These are phyloP conservation scores for Populus hybrid DNA, from an alignment of 441 rosid genomes.

Conservation along the genomic window DNA sequence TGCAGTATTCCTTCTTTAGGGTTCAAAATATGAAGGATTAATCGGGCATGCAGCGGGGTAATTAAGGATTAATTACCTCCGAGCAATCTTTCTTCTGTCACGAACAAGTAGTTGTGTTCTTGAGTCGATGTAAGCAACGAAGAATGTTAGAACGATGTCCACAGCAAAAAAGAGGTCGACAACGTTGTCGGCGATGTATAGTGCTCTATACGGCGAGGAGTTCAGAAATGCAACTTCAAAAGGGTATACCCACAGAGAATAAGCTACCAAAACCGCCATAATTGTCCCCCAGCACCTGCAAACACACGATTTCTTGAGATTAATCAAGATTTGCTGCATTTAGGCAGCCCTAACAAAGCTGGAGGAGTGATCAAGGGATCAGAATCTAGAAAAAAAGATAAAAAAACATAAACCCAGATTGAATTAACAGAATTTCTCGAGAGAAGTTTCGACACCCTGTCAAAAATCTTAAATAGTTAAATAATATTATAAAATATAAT, in stretches of 20 bases:
- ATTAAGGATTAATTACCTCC: conserved; percentile 40
- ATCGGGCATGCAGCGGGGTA: background rate
- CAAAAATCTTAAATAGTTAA: no score
- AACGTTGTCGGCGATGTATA: conserved; percentile 59
- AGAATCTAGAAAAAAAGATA: no score
- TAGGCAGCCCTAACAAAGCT: no score
- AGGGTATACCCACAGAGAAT: conserved; percentile 92
- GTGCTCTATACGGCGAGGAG: conserved; percentile 41
- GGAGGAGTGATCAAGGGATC: no score
- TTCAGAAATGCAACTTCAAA: conserved; percentile 75
- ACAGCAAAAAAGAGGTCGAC: conserved; percentile 53
- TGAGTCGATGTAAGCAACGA: conserved; percentile 41
- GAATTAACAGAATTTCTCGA: no score
- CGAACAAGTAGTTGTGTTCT: conserved; percentile 34
- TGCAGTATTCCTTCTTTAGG: background rate
- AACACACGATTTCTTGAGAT: background rate
- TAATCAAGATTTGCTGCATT: background rate
- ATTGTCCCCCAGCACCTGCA: conserved; percentile 92
- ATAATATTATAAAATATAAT: no score
- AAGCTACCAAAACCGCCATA: conserved; percentile 71
- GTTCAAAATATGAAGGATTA: background rate
- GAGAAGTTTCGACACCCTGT: no score
- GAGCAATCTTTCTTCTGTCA: conserved; percentile 24
- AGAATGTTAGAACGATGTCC: conserved; percentile 44
- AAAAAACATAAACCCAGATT: no score